phyloP scores from a whole-genome alignment of 768 basidiomycete species.

The Termitomyces sp. region DNA sequence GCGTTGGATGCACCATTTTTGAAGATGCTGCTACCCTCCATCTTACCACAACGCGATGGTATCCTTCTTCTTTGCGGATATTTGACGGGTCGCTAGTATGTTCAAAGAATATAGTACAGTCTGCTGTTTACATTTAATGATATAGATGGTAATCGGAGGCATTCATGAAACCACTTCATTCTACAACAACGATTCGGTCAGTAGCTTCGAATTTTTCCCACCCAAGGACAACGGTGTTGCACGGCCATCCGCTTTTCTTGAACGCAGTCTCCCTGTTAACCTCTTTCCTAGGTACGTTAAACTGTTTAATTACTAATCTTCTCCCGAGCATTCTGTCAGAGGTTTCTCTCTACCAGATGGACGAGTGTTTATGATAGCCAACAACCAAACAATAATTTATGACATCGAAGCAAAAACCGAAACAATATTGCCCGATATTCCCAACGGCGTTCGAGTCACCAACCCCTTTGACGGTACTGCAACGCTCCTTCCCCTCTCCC shows the following conservation, averaged over 20 bases:
- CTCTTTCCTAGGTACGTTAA: conserved; percentile 22
- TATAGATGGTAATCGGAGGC: conserved; percentile 22
- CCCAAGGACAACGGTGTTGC: conserved; percentile 33
- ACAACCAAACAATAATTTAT: conserved; percentile 39
- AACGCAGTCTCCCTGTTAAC: conserved; percentile 21
- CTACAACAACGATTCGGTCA: conserved; percentile 54
- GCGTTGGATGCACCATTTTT: conserved; percentile 31
- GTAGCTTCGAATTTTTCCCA: conserved; percentile 39
- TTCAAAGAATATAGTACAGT: background rate
- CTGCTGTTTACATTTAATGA: background rate
- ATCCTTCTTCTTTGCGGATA: conserved; percentile 34
- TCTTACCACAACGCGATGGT: conserved; percentile 38
- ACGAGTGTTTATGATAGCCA: conserved; percentile 36
- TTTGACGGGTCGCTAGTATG: conserved; percentile 30
- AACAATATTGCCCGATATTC: conserved; percentile 36
- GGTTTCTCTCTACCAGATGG: conserved; percentile 34
- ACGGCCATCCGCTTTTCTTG: conserved; percentile 25
- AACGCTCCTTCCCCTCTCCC: conserved; percentile 34
- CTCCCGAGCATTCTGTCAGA: background rate
- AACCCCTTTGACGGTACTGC: conserved; percentile 37
- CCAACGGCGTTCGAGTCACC: conserved; percentile 40
- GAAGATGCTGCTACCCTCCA: conserved; percentile 34
- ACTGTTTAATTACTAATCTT: background rate
- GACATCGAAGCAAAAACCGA: conserved; percentile 37
- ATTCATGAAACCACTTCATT: conserved; percentile 15